Conservation (phyloP, 495 filamentous ascomycete genomes). For the Penicilliopsis zonata region DNA sequence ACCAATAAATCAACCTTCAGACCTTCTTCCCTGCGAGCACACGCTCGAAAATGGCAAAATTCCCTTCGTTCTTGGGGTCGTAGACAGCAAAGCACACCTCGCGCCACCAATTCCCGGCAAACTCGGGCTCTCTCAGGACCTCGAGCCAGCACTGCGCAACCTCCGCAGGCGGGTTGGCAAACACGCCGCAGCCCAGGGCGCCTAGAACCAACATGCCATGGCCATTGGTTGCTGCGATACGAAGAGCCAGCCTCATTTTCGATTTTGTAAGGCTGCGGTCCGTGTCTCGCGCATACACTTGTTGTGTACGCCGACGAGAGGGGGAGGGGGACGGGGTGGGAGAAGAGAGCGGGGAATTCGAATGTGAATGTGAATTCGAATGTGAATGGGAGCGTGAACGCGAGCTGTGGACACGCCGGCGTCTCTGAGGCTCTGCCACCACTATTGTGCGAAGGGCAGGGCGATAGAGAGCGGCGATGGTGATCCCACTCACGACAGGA, state of each 20-base stretch:
- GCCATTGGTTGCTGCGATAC: slow-evolving; percentile 7
- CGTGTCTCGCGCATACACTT: background rate
- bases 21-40: background rate
- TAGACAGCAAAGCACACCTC: slow-evolving; percentile 41
- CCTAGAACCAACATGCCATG: slow-evolving; percentile 41
- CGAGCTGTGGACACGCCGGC: no score
- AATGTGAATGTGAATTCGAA: no score
- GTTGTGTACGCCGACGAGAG: no score
- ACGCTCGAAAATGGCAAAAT: background rate
- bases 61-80: slow-evolving; percentile 10
- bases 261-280: background rate
- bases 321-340: no score
- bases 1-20: no score
- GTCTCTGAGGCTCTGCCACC: no score
- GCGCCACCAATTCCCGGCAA: slow-evolving; percentile 35
- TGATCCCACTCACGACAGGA: background rate
- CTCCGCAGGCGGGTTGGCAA: slow-evolving; percentile 39
- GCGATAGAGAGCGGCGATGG: background rate
- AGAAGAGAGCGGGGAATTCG: no score
- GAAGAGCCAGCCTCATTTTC: background rate
- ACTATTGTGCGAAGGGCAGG: no score
- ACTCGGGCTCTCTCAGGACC: slow-evolving; percentile 34
- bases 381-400: no score
- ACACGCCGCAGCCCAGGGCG: slow-evolving; percentile 48
- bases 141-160: slow-evolving; percentile 40